Evolutionary conservation across 331 rosid genomes (phyloP), one percentile per base, ranked within the genome.

Genomic region (Malus hybrid): DNA sequence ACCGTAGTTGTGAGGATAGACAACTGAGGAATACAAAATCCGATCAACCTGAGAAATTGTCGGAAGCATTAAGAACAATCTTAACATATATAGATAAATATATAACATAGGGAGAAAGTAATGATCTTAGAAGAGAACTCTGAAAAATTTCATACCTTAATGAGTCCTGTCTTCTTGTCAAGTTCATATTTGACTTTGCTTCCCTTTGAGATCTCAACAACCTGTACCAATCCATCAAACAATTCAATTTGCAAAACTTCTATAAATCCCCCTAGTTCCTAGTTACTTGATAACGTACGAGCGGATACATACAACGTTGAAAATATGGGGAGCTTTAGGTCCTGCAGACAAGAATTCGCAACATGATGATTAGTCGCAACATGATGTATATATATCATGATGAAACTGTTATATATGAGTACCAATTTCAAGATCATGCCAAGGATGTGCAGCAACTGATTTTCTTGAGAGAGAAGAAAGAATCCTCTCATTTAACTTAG

Each of bases 391-490:
- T 67, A 14, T 15, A 63, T 71, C 15, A 16, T 34, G 64, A 58
- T 46, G 60, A n/a, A 55, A 18, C 6, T 68, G 63, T 5, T 30
- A 63, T 7, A 84, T 29, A 63, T 6, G 80, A 68, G 42, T 92
- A 94, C 99, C 99, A 76, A 94, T 92, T 84, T 94, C 99, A 68
- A 92, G 99, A 89, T 92, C 99, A 86, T 94, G 99, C 99, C 99
- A 94, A 64, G 99, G 97, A 82, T 92, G 99, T 3, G 97, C 99
- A 86, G 97, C 99, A 69, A 92, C 97, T 10, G 99, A 90, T 90
- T 93, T 89, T 81, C 89, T 89, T 29, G 99, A 92, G 83, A 94
- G 11, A 77, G 97, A 86, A 60, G 99, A 94, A 72, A 94, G 97
- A 83, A 94, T 94, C 84, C 99, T 92, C 83, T 92, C 97, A 73